Conservation (phyloP, 306 rosid species). For the Rosa multiflora region DNA sequence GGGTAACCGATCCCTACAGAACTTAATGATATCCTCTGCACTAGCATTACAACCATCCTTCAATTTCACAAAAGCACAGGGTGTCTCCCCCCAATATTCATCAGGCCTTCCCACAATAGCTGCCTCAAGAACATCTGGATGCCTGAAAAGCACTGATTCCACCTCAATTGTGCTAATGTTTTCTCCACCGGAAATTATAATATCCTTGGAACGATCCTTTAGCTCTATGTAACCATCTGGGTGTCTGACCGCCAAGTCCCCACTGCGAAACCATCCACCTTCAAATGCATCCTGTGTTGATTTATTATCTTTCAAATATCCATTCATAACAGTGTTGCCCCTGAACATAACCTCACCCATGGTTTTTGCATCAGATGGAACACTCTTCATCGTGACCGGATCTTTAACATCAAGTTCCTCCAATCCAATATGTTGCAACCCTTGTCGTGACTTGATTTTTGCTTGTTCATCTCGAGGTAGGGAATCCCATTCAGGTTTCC, state of each 20-base stretch:
- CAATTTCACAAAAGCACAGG: constrained; percentile 83
- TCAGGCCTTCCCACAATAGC: constrained; percentile 85
- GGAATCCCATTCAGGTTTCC: constrained; percentile 84
- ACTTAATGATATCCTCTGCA: constrained; percentile 57
- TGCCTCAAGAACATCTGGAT: constrained; percentile 75
- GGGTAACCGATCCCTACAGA: constrained; percentile 57
- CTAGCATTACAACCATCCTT: constrained; percentile 53
- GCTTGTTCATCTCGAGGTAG: constrained; percentile 59
- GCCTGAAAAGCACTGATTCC: constrained; percentile 66
- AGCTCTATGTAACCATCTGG: constrained; percentile 77
- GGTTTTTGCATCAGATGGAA: constrained; percentile 75
- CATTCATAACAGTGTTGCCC: constrained; percentile 87
- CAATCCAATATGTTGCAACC: constrained; percentile 70
- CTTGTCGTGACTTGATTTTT: constrained; percentile 68
- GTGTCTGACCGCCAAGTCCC: constrained; percentile 86
- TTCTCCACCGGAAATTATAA: constrained; percentile 89
- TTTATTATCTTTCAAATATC: constrained; percentile 64
- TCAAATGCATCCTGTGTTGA: constrained; percentile 65
- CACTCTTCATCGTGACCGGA: constrained; percentile 76
- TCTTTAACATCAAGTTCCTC: constrained; percentile 70
- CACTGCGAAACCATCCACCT: constrained; percentile 82
- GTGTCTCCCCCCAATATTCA: constrained; percentile 86
- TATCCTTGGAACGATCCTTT: constrained; percentile 82
- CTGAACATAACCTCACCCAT: constrained; percentile 86
- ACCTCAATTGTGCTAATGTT: constrained; percentile 87